Evolutionary conservation across 2,329 filamentous ascomycete genomes (phyloP).

Genomic region (Colletotrichum sp.): DNA sequence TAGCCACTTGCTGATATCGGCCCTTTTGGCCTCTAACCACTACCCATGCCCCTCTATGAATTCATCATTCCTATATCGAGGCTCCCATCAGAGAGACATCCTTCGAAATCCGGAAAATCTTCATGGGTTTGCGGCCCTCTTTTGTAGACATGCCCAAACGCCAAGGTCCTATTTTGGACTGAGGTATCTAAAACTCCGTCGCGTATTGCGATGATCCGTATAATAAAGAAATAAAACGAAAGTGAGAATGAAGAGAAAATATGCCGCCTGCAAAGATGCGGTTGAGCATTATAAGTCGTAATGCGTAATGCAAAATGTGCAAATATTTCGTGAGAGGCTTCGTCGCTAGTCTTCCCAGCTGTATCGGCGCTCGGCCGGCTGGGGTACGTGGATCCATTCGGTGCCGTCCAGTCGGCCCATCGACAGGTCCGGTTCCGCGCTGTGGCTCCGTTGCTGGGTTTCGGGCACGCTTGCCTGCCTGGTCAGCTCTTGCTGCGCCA

Average conservation of each 20-base stretch:
- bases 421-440: constrained; percentile 22
- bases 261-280: background rate
- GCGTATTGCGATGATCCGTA: background rate
- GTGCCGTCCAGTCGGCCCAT: constrained; percentile 47
- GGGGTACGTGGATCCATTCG: constrained; percentile 57
- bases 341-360: constrained; percentile 52
- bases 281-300: constrained; percentile 1
- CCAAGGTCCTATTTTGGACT: background rate
- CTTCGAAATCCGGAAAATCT: background rate
- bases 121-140: background rate
- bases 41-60: background rate
- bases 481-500: constrained; percentile 30
- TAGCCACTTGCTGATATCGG: background rate
- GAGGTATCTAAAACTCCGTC: constrained; percentile 5
- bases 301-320: background rate
- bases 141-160: background rate
- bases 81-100: background rate
- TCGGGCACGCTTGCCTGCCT: constrained; percentile 26
- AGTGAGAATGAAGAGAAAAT: background rate
- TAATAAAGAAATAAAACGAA: background rate
- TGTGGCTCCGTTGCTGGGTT: constrained; percentile 18
- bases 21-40: background rate
- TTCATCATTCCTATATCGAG: background rate
- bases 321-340: background rate
- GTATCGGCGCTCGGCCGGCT: constrained; percentile 53